These are phyloP conservation scores for Arctium minus DNA, from an alignment of 129 eudicot species.

Conservation along the genomic window DNA sequence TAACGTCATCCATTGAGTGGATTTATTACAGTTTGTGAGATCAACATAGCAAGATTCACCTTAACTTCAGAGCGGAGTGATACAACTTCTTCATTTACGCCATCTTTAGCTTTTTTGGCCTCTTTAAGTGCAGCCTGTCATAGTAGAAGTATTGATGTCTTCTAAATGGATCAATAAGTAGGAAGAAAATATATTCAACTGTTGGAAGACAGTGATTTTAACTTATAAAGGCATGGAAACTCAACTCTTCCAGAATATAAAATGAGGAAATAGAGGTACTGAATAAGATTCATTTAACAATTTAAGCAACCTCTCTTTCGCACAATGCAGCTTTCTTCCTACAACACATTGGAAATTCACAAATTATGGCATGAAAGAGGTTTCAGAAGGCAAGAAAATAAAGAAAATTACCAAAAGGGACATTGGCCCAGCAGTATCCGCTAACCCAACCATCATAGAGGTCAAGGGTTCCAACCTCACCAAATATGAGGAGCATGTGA, in stretches of 20 bases:
- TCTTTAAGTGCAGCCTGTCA: conserved; percentile 94
- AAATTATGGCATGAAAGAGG: background rate
- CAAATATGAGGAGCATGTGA: background rate
- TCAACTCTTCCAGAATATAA: conserved; percentile 10
- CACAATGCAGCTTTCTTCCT: conserved; percentile 99
- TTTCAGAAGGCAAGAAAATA: background rate
- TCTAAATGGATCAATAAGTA: conserved; percentile 2
- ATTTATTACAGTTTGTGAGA: background rate
- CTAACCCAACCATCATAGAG: background rate
- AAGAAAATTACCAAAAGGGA: background rate
- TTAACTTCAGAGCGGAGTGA: conserved; percentile 66
- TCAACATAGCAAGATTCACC: conserved; percentile 41
- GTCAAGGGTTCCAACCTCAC: background rate
- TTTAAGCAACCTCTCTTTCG: conserved; percentile 72
- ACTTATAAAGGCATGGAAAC: conserved; percentile 1
- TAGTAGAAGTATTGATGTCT: conserved; percentile 5
- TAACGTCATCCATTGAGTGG: background rate
- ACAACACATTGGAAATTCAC: conserved; percentile 24
- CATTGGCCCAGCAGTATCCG: background rate
- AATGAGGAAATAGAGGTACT: background rate
- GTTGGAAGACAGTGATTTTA: conserved; percentile 2
- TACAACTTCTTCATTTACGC: conserved; percentile 52
- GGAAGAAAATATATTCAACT: background rate
- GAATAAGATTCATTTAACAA: conserved; percentile 15
- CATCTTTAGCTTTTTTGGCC: conserved; percentile 71